Conservation (phyloP, 352 stramenopile species). For the Thraustotheca clavata region DNA sequence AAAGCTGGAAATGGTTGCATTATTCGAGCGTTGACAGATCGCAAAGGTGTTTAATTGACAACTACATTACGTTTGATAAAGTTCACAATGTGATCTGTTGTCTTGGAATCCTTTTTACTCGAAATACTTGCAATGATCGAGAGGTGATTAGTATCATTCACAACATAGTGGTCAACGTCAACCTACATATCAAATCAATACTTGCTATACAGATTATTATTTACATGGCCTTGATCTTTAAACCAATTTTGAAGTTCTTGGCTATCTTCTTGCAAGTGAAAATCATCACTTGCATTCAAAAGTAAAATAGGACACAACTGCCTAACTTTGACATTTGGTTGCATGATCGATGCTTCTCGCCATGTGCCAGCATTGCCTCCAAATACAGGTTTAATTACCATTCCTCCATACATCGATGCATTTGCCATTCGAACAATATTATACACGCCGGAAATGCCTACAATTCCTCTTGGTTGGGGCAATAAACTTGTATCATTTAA, state of each 20-base stretch:
- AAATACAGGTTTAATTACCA: slow-evolving; percentile 61
- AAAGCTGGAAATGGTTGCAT: slow-evolving; percentile 84
- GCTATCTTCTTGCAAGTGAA: slow-evolving; percentile 71
- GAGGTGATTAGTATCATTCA: slow-evolving; percentile 61
- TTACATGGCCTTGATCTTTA: slow-evolving; percentile 40
- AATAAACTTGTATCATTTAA: slow-evolving; percentile 43
- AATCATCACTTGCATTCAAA: slow-evolving; percentile 63
- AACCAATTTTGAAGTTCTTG: slow-evolving; percentile 59
- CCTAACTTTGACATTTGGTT: slow-evolving; percentile 23
- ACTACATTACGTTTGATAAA: slow-evolving; percentile 4
- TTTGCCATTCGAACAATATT: slow-evolving; percentile 79
- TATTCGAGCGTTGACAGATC: slow-evolving; percentile 81
- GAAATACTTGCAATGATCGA: slow-evolving; percentile 23
- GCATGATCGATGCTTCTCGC: slow-evolving; percentile 48
- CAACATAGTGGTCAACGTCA: slow-evolving; percentile 33
- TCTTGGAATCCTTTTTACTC: not conserved
- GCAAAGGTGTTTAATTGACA: slow-evolving; percentile 65
- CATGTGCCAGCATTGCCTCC: slow-evolving; percentile 53
- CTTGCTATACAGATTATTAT: not conserved
- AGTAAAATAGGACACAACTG: slow-evolving; percentile 34
- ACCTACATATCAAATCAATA: slow-evolving; percentile 24
- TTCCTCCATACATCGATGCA: slow-evolving; percentile 50
- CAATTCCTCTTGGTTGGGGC: slow-evolving; percentile 26
- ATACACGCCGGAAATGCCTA: slow-evolving; percentile 79
- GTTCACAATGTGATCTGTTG: not conserved